Evolutionary conservation across 1,139 yeast species (phyloP), one percentile per base, ranked within the genome.

Genomic region (Yamadazyma triangularis): DNA sequence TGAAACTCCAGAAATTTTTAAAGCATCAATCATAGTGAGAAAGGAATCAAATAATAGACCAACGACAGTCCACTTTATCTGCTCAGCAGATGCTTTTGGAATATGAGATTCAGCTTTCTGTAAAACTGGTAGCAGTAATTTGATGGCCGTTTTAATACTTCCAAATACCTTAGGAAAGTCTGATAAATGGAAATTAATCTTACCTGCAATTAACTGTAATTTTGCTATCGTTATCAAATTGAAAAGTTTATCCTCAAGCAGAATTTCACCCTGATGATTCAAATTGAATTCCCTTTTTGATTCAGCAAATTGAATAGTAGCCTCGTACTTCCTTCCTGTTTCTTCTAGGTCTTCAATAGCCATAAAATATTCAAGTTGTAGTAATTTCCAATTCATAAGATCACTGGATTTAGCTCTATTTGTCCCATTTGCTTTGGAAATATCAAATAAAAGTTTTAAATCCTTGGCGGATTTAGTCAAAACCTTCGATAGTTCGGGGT

Each of bases 1-100:
- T 0, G 77, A 58, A 3, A 76, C 44, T 0, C 87, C 86, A 27
- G 76, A 44, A 26, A 60, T 63, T 13, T 61, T 53, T 32, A 64
- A 59, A 1, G 58, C 43, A 3, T 57, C 50, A 20, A 77, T 51
- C 15, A 73, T 47, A 8, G 38, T 34, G 11, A 51, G 48, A 44
- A 70, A 70, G 4, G 70, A 40, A 4, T 52, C 47, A 8, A 61
- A 47, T 21, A 77, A 46, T 15, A 54, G 41, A 1, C 40, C n/a
- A n/a, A n/a, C n/a, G n/a, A n/a, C n/a, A n/a, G n/a, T n/a, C n/a
- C n/a, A n/a, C n/a, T n/a, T n/a, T n/a, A n/a, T n/a, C n/a, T n/a
- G n/a, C n/a, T n/a, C n/a, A n/a, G n/a, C n/a, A n/a, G n/a, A n/a
- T n/a, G n/a, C n/a, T n/a, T n/a, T n/a, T n/a, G n/a, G n/a, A n/a